Conservation (phyloP, 2,329 filamentous ascomycete genomes). For the Pestalotiopsis sp. region DNA sequence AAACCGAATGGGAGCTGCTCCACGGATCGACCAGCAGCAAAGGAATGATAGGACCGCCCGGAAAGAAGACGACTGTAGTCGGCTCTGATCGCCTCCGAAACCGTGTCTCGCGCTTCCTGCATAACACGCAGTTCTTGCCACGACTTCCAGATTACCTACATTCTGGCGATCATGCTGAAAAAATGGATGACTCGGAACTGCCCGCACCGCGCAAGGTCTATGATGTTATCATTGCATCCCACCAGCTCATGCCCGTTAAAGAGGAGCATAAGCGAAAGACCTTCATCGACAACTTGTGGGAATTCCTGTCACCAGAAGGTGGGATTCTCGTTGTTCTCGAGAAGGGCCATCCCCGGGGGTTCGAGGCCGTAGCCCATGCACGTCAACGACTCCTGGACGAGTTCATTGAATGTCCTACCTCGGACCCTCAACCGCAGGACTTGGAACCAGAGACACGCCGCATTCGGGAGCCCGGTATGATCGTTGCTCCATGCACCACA, state of each 20-base stretch:
- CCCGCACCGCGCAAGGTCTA: constrained; percentile 71
- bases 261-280: constrained; percentile 77
- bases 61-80: constrained; percentile 79
- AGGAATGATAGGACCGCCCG: constrained; percentile 50
- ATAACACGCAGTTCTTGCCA: constrained; percentile 90
- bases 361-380: constrained; percentile 86
- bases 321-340: constrained; percentile 86
- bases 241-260: constrained; percentile 74
- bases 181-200: constrained; percentile 56
- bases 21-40: constrained; percentile 43
- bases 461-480: constrained; percentile 60
- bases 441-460: constrained; percentile 39
- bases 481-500: constrained; percentile 81
- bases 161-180: constrained; percentile 57
- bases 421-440: constrained; percentile 36
- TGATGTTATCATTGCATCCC: constrained; percentile 87
- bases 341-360: constrained; percentile 87
- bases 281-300: constrained; percentile 87
- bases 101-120: constrained; percentile 73
- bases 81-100: constrained; percentile 74
- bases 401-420: constrained; percentile 45
- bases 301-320: constrained; percentile 76
- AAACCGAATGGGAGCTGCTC: constrained; percentile 80
- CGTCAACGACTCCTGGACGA: constrained; percentile 76
- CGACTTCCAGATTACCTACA: constrained; percentile 85